These are phyloP conservation scores for Tagetes patula DNA, from an alignment of 129 eudicot species.

Conservation along the genomic window DNA sequence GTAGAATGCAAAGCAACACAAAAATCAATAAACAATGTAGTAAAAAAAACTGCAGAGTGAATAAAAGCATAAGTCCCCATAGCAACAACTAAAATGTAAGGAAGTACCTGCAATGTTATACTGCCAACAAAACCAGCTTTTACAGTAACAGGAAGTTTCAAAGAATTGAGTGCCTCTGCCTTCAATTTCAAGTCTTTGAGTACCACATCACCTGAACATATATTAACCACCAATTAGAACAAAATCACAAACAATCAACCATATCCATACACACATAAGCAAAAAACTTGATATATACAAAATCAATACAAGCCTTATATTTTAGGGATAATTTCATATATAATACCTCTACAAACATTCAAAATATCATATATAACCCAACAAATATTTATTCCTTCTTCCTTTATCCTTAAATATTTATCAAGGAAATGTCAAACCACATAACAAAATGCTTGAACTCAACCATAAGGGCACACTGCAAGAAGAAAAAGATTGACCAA, in stretches of 20 bases:
- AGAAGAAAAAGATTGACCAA: neutral
- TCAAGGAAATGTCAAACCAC: constrained; percentile 5
- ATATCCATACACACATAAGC: constrained; percentile 2
- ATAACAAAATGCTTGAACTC: constrained; percentile 9
- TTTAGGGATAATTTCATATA: neutral
- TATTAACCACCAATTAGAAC: constrained; percentile 11
- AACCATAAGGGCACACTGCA: constrained; percentile 8
- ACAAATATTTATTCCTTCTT: neutral
- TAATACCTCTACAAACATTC: no score
- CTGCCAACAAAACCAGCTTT: constrained; percentile 96
- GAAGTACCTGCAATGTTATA: constrained; percentile 83
- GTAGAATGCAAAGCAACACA: constrained; percentile 11
- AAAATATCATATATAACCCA: neutral
- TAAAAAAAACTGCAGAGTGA: neutral
- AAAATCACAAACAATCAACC: constrained; percentile 14
- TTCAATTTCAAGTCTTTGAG: constrained; percentile 91
- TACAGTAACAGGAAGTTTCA: constrained; percentile 88
- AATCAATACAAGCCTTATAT: neutral
- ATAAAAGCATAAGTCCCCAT: neutral
- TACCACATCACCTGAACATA: constrained; percentile 83
- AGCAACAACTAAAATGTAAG: constrained; percentile 1
- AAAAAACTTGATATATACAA: neutral
- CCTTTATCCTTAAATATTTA: neutral
- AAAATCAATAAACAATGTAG: neutral
- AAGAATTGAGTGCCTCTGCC: constrained; percentile 91